Evolutionary conservation across 2,329 filamentous ascomycete genomes (phyloP), one percentile per base, ranked within the genome.

Genomic region (Paraphaeosphaeria sporulosa): DNA sequence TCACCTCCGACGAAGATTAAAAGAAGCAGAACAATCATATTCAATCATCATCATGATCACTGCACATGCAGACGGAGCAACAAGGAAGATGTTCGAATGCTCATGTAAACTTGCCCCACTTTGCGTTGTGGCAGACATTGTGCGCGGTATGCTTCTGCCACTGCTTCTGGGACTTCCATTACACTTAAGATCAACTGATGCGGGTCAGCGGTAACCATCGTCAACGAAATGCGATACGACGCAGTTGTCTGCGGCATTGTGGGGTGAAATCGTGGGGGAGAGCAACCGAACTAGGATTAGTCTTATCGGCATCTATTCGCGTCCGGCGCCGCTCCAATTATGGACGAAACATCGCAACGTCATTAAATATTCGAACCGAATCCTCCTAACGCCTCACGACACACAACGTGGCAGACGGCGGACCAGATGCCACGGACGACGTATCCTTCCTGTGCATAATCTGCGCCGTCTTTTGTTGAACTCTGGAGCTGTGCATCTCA

Each of bases 401-500:
- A 40, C 17, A 38, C 19, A 40, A 40, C 38, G 38, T 40, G 51
- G 10, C 17, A 49, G 13, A 49, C n/a, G 2, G 32, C 17, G 63
- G 65, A 67, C 66, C 55, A 62, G 50, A 68, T 68, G 66, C 54
- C 38, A 54, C 64, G 59, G 64, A 69, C 54, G 27, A 64, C 38
- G 6, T 40, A n/a, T 40, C 9, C n/a, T n/a, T 40, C 10, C 8
- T 19, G 12, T 52, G 59, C 48, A 21, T 34, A n/a, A 30, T 42
- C 32, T 49, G 57, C 46, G 23, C 55, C 38, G 15, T 23, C 30
- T 32, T 50, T 50, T 36, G 38, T 43, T 48, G 48, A 15, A 6
- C 17, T 9, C 49, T 36, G 12, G 30, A 48, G 43, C 23, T 38
- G 32, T 40, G 58, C n/a, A 52, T 49, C 34, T 58, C 40, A 51